Evolutionary conservation across 768 basidiomycete genomes (phyloP), one percentile per base, ranked within the genome.

Genomic region (Mycena crocata): DNA sequence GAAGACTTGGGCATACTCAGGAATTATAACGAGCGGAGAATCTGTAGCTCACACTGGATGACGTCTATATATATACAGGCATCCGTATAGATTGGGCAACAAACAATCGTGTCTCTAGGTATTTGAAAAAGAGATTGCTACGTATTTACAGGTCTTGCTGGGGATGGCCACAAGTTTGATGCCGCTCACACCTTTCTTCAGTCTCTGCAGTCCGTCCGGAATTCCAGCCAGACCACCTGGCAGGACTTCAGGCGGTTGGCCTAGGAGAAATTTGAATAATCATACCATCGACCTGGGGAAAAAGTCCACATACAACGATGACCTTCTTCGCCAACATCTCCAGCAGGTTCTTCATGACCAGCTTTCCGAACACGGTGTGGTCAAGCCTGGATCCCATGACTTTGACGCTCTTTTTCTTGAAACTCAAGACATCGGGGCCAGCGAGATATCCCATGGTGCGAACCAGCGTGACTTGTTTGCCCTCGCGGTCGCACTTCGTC

Each of bases 151-250:
- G n/a, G n/a, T n/a, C n/a, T n/a, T n/a, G n/a, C 31, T 68, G 67
- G 34, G 61, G 67, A 45, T 63, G 62, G 57, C 67, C 9, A 68
- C 55, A 21, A 67, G 60, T 40, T 67, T 67, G 14, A 67, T 56
- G n/a, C 61, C 66, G 31, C 61, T 67, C 14, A 64, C 57, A 17
- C 44, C 57, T 5, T 66, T 56, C n/a, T 55, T 12, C 57, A 62
- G n/a, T 31, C 67, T 60, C 17, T 79, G 76, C 52, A 88, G 69
- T 14, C 83, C 87, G 17, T 73, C 73, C 37, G 74, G 71, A 55
- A 87, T 82, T 10, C 82, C 86, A 26, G 71, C 76, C 23, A 87
- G 75, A 14, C 86, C 86, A n/a, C 76, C 75, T 0, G 79, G 74
- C 23, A 87, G 62, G 30, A 82, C 70, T 61, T 85, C 83, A n/a